These are phyloP conservation scores for Tremellales sp. DNA, from an alignment of 1,284 basidiomycete species.

Conservation along the genomic window DNA sequence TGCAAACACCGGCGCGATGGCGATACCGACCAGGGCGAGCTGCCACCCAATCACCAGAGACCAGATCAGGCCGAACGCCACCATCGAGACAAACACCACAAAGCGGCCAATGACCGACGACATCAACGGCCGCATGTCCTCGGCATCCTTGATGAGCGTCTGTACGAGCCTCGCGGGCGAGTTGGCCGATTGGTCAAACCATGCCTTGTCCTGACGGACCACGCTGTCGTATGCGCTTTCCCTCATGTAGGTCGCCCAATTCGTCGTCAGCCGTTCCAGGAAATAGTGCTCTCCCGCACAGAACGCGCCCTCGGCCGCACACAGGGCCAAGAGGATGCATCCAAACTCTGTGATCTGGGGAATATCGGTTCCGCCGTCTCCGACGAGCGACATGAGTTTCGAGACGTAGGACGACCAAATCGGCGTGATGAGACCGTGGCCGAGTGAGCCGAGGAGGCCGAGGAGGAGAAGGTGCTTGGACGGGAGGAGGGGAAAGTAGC, in stretches of 20 bases:
- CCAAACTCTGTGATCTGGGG: constrained; percentile 57
- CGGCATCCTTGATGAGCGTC: constrained; percentile 80
- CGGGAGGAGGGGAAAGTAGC: constrained; percentile 70
- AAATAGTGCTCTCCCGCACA: constrained; percentile 69
- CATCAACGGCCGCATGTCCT: constrained; percentile 79
- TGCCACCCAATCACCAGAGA: constrained; percentile 86
- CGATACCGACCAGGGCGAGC: constrained; percentile 84
- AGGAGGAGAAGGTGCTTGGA: constrained; percentile 64
- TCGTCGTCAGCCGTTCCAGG: constrained; percentile 68
- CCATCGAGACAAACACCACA: constrained; percentile 73
- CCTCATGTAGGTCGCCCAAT: constrained; percentile 73
- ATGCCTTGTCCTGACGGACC: constrained; percentile 80
- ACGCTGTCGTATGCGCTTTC: constrained; percentile 59
- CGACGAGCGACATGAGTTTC: constrained; percentile 72
- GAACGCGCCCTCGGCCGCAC: constrained; percentile 69
- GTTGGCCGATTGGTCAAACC: constrained; percentile 74
- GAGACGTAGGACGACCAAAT: constrained; percentile 88
- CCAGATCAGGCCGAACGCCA: constrained; percentile 78
- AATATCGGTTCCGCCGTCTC: constrained; percentile 60
- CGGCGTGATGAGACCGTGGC: constrained; percentile 79
- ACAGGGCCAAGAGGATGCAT: constrained; percentile 60
- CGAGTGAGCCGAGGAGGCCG: constrained; percentile 63
- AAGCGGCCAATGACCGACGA: constrained; percentile 69
- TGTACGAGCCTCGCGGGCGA: constrained; percentile 66
- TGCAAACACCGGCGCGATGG: constrained; percentile 79